Conservation (phyloP, 2,329 filamentous ascomycete genomes). For the Paradendryphiella salina region DNA sequence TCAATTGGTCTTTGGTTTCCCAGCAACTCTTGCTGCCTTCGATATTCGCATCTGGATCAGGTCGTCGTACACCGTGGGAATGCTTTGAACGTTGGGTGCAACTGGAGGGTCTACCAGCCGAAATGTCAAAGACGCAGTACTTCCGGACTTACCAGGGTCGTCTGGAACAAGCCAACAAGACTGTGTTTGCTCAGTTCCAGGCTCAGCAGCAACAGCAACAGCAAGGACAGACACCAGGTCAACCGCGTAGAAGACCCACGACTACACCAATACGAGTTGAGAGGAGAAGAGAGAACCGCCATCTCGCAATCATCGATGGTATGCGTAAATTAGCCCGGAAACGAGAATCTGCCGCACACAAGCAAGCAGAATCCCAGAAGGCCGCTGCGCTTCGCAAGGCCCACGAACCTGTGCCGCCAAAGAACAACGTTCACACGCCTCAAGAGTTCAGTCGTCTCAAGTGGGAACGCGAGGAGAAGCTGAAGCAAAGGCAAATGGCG, state of each 20-base stretch:
- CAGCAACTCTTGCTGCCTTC: slow-evolving; percentile 75
- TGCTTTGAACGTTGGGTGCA: slow-evolving; percentile 97
- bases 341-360: slow-evolving; percentile 79
- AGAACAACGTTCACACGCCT: slow-evolving; percentile 70
- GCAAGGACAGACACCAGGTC: slow-evolving; percentile 54
- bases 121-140: slow-evolving; percentile 94
- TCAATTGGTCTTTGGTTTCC: slow-evolving; percentile 96
- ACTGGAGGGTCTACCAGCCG: slow-evolving; percentile 83
- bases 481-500: slow-evolving; percentile 59
- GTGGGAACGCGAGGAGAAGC: slow-evolving; percentile 78
- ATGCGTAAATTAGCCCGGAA: slow-evolving; percentile 97
- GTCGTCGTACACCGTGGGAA: slow-evolving; percentile 94
- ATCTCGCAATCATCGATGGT: slow-evolving; percentile 85
- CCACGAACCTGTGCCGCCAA: slow-evolving; percentile 67
- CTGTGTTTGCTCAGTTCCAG: slow-evolving; percentile 61
- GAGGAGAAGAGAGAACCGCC: slow-evolving; percentile 80
- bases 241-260: slow-evolving; percentile 66
- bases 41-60: slow-evolving; percentile 78
- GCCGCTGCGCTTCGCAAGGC: slow-evolving; percentile 81
- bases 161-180: slow-evolving; percentile 65
- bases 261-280: slow-evolving; percentile 81
- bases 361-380: slow-evolving; percentile 74
- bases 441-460: slow-evolving; percentile 89
- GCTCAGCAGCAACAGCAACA: slow-evolving; percentile 58
- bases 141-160: slow-evolving; percentile 75